Percentiles rank a stretch among this genome's conserved stretches.
Evolutionary conservation across 768 basidiomycete genomes (phyloP).

Genomic region (Rhizopogon vesiculosus): DNA sequence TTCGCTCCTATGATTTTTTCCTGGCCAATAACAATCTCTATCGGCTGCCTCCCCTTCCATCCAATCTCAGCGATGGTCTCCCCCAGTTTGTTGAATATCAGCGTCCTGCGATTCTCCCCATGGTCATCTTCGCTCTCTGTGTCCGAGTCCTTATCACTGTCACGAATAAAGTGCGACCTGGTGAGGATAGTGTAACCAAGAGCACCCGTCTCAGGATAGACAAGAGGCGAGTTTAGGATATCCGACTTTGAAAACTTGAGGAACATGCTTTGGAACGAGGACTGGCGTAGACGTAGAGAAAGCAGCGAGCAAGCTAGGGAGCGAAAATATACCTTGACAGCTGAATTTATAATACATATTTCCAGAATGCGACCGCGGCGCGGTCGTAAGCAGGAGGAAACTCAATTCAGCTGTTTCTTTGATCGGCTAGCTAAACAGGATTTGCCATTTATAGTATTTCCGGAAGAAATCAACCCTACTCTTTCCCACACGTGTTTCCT

Average conservation of each 20-base stretch:
- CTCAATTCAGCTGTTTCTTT: not conserved
- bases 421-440: not conserved
- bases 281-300: not conserved
- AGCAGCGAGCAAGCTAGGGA: not conserved
- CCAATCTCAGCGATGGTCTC: conserved; percentile 39
- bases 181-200: conserved; percentile 48
- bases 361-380: not conserved
- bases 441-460: not conserved
- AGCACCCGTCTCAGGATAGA: conserved; percentile 48
- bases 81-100: conserved; percentile 39
- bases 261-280: conserved; percentile 33
- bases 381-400: not conserved
- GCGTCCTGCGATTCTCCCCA: conserved; percentile 34
- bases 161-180: conserved; percentile 24
- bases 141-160: conserved; percentile 22
- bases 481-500: no score
- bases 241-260: conserved; percentile 56
- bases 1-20: conserved; percentile 48
- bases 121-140: conserved; percentile 22
- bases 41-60: conserved; percentile 51
- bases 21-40: conserved; percentile 44
- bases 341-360: no score
- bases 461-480: no score
- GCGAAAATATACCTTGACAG: not conserved
- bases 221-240: conserved; percentile 51